Evolutionary conservation across 306 rosid species (phyloP).

Genomic region (Quercus ilex): DNA sequence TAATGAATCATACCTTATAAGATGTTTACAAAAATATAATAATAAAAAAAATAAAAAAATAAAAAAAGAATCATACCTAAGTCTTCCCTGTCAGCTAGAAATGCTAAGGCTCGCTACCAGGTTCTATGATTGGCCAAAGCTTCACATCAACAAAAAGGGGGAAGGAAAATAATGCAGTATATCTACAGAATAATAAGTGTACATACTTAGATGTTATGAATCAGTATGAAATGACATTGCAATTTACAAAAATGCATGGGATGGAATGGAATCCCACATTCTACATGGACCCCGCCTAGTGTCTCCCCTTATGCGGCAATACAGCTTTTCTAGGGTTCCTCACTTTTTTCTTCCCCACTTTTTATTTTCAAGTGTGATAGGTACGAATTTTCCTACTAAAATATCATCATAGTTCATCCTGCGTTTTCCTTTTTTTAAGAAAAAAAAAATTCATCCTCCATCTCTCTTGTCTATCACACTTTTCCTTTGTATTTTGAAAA

Average conservation of each 20-base stretch:
- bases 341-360: not conserved
- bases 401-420: conserved; percentile 16
- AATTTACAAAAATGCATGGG: conserved; percentile 42
- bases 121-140: too few relatives aligned
- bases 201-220: not conserved
- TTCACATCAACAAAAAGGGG: too few relatives aligned
- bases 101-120: too few relatives aligned
- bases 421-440: too few relatives aligned
- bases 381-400: not conserved
- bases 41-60: too few relatives aligned
- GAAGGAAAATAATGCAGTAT: too few relatives aligned
- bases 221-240: conserved; percentile 30
- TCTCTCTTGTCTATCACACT: not conserved
- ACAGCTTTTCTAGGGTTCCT: conserved; percentile 39
- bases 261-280: conserved; percentile 46
- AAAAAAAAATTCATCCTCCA: not conserved
- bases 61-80: too few relatives aligned
- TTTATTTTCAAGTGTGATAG: not conserved
- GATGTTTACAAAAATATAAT: too few relatives aligned
- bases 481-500: too few relatives aligned
- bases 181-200: too few relatives aligned
- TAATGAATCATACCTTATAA: too few relatives aligned
- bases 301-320: conserved; percentile 64
- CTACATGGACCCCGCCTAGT: conserved; percentile 46
- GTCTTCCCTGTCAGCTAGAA: too few relatives aligned